Evolutionary conservation across 768 basidiomycete species (phyloP).

Genomic region (Phanerochaete sordida): DNA sequence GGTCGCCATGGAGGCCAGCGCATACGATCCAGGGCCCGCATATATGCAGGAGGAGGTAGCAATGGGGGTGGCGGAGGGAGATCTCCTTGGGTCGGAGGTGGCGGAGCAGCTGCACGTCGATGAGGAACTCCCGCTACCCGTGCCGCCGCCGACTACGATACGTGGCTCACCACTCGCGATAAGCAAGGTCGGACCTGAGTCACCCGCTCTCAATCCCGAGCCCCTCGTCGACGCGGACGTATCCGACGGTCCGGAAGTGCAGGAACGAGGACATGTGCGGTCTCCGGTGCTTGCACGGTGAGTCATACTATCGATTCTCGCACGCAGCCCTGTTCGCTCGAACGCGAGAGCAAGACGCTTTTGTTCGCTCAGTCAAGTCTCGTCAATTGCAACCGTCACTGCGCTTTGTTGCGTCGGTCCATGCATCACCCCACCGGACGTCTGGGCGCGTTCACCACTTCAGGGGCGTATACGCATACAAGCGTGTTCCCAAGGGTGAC

Average conservation of each 20-base stretch:
- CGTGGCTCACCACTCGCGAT: neutral
- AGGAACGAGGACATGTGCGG: slow-evolving; percentile 17
- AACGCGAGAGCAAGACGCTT: neutral
- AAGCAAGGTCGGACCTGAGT: neutral
- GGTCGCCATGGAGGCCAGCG: neutral
- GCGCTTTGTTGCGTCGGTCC: neutral
- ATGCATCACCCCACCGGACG: too few relatives aligned
- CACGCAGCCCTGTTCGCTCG: neutral
- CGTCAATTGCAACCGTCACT: neutral
- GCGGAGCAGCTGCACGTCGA: neutral
- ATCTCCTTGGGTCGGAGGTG: neutral
- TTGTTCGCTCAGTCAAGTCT: neutral
- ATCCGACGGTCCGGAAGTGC: neutral
- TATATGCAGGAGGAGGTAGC: slow-evolving; percentile 14
- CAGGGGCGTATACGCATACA: neutral
- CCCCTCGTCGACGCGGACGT: neutral
- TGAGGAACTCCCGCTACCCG: neutral
- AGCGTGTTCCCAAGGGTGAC: neutral
- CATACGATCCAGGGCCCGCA: slow-evolving; percentile 11
- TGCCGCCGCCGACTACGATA: neutral
- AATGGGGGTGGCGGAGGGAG: slow-evolving; percentile 1
- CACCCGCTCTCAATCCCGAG: neutral
- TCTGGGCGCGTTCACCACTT: neutral
- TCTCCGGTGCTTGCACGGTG: slow-evolving; percentile 23
- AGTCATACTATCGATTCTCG: slow-evolving; percentile 3